Base-by-base conservation (phyloP, 2,329 filamentous ascomycete genomes). In the Triangularia verruculosa region DNA sequence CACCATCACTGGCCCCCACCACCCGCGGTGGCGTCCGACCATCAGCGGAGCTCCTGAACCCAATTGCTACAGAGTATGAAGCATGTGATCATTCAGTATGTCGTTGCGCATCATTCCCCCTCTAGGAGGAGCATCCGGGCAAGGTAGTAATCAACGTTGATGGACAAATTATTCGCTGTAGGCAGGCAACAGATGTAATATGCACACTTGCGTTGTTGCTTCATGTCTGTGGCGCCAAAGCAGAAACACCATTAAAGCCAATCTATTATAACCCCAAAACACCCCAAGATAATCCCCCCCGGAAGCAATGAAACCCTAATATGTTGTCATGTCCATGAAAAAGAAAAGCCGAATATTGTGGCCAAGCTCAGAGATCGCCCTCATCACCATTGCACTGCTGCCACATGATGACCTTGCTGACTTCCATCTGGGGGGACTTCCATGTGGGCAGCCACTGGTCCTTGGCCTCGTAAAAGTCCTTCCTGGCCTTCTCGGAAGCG, bases 381-480 rank as follows among this genome's bases (percentile, higher is more conserved):
- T 88, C 85, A 59, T 82, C 73, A 1, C 85, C 86, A 68, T 89
- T 84, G 70, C 86, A 89, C 74, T 91, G 87, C 74, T 89, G 85
- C 86, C 82, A 83, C 80, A 92, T 91, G 65, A 85, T 80, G 22
- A 94, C 89, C 68, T 84, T 87, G 73, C 84, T 87, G 25, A 94
- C 78, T 73, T 89, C 81, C 81, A 93, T 83, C 71, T 86, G 81
- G 1, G 87, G 88, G 68, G 82, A 79, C 64, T 83, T 83, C 91
- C 91, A 93, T 0, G 90, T 92, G 4, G 88, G 85, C 53, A 82
- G 77, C 90, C 91, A 94, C 27, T 78, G 68, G 61, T 86, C 78
- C 55, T 83, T 82, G 0, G 86, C 82, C 17, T 88, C 78, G 90
- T 90, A 95, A 74, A 96, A 96, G 72, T 94, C 90, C 70, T 83